Conservation (phyloP, 177 flowering plant species). For the Telopea speciosissima region DNA sequence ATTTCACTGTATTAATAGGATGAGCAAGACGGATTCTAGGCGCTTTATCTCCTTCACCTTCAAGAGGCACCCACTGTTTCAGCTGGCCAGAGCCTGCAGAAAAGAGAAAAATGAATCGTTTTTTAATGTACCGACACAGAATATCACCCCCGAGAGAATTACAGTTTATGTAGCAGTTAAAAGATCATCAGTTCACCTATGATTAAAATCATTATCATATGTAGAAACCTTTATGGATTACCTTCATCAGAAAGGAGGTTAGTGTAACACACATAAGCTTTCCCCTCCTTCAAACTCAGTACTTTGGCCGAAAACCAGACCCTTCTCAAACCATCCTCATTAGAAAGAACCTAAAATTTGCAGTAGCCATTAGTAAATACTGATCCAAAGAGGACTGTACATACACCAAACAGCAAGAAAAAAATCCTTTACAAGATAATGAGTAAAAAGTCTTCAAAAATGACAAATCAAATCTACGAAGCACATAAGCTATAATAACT, state of each 20-base stretch:
- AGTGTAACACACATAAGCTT: slow-evolving; percentile 58
- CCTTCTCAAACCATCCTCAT: slow-evolving; percentile 38
- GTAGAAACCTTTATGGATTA: slow-evolving; percentile 12
- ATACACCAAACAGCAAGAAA: slow-evolving; percentile 2
- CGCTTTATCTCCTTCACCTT: slow-evolving; percentile 39
- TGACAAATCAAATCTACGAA: not conserved
- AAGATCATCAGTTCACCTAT: not conserved
- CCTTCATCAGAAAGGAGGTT: slow-evolving; percentile 53
- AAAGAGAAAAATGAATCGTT: not conserved
- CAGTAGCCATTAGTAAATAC: slow-evolving; percentile 1
- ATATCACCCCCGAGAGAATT: not conserved
- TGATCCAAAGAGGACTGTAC: not conserved
- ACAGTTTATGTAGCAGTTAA: too few relatives aligned
- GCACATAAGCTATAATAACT: not conserved
- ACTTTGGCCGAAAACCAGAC: slow-evolving; percentile 78
- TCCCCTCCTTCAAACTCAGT: slow-evolving; percentile 56
- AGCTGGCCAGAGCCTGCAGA: slow-evolving; percentile 46
- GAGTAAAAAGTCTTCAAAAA: not conserved
- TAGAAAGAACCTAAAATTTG: slow-evolving; percentile 54
- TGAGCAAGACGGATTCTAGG: slow-evolving; percentile 75
- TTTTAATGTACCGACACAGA: too few relatives aligned
- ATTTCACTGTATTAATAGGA: slow-evolving; percentile 45
- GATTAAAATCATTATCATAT: not conserved
- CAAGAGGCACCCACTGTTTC: slow-evolving; percentile 73
- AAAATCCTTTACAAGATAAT: slow-evolving; percentile 1